Percentiles rank a stretch among this genome's conserved stretches.
Conservation (phyloP, 192 early-diverging fungal species). For the Backusella tarrabulga region DNA sequence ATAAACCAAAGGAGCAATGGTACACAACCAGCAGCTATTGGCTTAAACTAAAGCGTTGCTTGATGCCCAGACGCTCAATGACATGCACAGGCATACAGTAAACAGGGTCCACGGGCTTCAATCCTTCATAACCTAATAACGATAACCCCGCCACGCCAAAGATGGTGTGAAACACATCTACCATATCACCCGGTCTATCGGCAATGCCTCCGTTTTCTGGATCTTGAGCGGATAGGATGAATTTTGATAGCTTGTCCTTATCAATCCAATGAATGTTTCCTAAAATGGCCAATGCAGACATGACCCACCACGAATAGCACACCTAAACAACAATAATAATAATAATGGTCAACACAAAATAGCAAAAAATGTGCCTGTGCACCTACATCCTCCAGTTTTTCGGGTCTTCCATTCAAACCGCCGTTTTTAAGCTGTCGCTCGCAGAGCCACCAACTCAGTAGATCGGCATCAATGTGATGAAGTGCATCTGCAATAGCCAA, state of each 20-base stretch:
- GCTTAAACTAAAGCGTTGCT: not conserved
- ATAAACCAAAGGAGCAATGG: constrained; percentile 70
- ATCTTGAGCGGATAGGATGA: constrained; percentile 87
- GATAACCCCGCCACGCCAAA: constrained; percentile 94
- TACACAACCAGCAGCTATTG: constrained; percentile 18
- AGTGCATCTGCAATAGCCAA: constrained; percentile 80
- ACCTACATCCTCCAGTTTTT: constrained; percentile 92
- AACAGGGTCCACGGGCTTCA: constrained; percentile 83
- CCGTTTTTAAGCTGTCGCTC: constrained; percentile 91
- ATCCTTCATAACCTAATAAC: constrained; percentile 72
- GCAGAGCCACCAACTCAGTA: constrained; percentile 90
- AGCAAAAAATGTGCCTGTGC: not conserved
- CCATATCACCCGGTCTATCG: constrained; percentile 87
- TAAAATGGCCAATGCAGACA: constrained; percentile 83
- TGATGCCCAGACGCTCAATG: constrained; percentile 36
- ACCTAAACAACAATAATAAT: constrained; percentile 43
- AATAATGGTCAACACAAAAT: no score
- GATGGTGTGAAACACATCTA: constrained; percentile 95
- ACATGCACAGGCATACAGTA: constrained; percentile 84
- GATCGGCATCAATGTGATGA: constrained; percentile 78
- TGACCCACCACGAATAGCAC: constrained; percentile 99
- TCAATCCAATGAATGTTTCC: constrained; percentile 87
- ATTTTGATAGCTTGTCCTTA: constrained; percentile 63
- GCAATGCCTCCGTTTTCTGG: constrained; percentile 86
- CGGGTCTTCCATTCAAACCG: constrained; percentile 93